Conservation (phyloP, 176 grass and related monocot species). For the Ensete glaucum region DNA sequence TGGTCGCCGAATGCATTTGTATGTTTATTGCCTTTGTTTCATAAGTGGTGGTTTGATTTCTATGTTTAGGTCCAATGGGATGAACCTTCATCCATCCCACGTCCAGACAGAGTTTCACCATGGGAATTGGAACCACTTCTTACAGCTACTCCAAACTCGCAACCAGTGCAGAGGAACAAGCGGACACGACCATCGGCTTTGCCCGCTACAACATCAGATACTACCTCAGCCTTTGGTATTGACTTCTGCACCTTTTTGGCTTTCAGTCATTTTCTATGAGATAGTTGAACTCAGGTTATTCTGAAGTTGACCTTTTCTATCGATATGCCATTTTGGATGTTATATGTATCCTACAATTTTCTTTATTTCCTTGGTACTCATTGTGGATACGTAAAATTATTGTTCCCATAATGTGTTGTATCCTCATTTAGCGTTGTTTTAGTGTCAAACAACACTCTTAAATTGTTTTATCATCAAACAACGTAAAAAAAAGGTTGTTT, state of each 20-base stretch:
- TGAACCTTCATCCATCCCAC: constrained; percentile 63
- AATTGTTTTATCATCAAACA: too few relatives aligned
- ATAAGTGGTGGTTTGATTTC: not conserved
- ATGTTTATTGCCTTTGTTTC: not conserved
- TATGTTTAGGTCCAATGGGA: constrained; percentile 87
- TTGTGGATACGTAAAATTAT: not conserved
- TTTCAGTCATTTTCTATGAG: not conserved
- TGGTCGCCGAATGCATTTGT: not conserved
- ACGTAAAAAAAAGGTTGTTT: too few relatives aligned
- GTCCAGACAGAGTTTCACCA: constrained; percentile 73
- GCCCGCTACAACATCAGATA: constrained; percentile 39
- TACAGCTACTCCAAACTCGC: constrained; percentile 35
- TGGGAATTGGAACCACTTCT: constrained; percentile 84
- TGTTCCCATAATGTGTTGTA: not conserved
- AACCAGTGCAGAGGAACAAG: constrained; percentile 51
- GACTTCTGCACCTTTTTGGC: not conserved
- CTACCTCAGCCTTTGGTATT: constrained; percentile 52
- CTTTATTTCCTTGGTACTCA: not conserved
- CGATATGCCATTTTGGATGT: not conserved
- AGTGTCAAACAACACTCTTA: too few relatives aligned
- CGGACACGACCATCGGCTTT: constrained; percentile 46
- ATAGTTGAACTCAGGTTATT: too few relatives aligned
- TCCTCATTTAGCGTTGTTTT: not conserved
- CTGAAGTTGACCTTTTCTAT: not conserved
- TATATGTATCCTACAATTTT: not conserved